Evolutionary conservation across 257 asterid genomes (phyloP), one percentile per base, ranked within the genome.

Genomic region (Nicotiana otophora): DNA sequence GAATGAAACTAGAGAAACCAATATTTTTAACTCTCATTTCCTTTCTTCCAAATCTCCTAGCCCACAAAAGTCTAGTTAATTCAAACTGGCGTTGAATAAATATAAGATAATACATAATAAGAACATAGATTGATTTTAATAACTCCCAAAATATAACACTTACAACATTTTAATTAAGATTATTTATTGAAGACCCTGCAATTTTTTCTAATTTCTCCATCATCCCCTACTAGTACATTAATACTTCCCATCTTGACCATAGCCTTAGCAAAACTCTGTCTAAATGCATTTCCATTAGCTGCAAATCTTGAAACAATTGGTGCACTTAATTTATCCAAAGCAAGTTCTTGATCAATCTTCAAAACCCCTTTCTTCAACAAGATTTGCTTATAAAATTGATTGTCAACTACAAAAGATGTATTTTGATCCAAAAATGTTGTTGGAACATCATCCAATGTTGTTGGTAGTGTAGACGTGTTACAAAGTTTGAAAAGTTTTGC

Each of bases 291-390:
- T 23, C 23, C 83, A 75, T 84, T 68, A 0, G 81, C 34, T 7
- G 89, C 84, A 57, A 86, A 82, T 7, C 72, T 84, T 2, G 86
- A n/a, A 33, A 86, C 88, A 34, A 86, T 34, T 3, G 85, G 77
- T 15, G 86, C 88, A 54, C 90, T 90, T 12, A 90, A 83, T 57
- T 74, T 69, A 82, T 93, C 92, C 82, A 83, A 16, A 1, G 89
- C 91, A 80, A 94, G 88, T 81, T 86, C 85, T 85, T 91, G 94
- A 89, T 94, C 98, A 53, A 94, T 94, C 78, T 87, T 87, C 88
- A 94, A 0, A 3, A 94, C 82, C 68, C 98, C 98, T 67, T 84
- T 93, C 79, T 76, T 90, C 6, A 84, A 77, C 20, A 77, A 5
- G 2, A 92, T 85, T 84, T 93, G 94, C 54, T 88, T 90, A 12